phyloP scores from a whole-genome alignment of 345 rosid genomes.

The Geranium brycei region DNA sequence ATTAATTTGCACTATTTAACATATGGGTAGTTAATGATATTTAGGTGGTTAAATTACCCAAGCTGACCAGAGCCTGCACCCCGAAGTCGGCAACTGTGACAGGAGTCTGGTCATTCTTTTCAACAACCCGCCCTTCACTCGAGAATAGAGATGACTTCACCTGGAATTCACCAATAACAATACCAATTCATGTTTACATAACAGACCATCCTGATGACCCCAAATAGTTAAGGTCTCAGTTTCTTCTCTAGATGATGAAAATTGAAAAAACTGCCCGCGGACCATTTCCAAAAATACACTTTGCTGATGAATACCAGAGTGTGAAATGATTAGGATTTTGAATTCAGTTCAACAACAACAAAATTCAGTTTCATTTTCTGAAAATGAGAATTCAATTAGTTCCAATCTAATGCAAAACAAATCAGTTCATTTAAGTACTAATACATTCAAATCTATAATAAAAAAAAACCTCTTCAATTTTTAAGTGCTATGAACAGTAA shows the following conservation, averaged over 20 bases:
- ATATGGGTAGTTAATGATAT: neutral
- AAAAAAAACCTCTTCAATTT: too few relatives aligned
- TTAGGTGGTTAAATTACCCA: conserved; percentile 26
- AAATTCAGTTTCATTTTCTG: neutral
- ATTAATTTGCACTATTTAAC: neutral
- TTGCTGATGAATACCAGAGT: neutral
- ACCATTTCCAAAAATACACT: neutral
- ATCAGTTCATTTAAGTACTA: neutral
- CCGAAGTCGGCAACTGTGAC: conserved; percentile 89
- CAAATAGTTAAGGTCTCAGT: neutral
- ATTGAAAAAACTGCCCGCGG: neutral
- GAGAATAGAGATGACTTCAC: conserved; percentile 39
- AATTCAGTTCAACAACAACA: neutral
- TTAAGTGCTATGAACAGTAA: too few relatives aligned
- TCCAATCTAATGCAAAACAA: neutral
- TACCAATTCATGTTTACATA: neutral
- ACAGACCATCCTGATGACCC: neutral
- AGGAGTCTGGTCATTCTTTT: conserved; percentile 73
- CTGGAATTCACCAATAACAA: conserved; percentile 14
- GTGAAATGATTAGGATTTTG: neutral
- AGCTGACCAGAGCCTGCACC: conserved; percentile 79
- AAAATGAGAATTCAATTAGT: neutral
- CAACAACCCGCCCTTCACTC: conserved; percentile 34
- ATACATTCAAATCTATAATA: too few relatives aligned
- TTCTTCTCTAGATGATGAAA: neutral